phyloP scores from a whole-genome alignment of 495 filamentous ascomycete genomes.

The Xylaria scruposa region DNA sequence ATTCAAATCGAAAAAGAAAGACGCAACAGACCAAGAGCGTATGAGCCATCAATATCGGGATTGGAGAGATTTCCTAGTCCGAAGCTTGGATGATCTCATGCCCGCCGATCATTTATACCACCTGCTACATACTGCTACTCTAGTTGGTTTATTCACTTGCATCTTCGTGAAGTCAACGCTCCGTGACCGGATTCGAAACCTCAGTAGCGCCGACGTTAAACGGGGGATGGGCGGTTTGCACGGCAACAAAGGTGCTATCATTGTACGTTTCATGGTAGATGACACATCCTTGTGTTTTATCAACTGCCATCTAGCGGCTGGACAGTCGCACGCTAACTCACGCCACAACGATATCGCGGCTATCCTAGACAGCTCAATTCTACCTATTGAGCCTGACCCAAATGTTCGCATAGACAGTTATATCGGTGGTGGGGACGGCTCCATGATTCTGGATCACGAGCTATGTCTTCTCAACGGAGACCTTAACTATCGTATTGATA shows the following conservation, averaged over 20 bases:
- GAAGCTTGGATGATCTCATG: conserved; percentile 82
- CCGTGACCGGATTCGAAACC: conserved; percentile 73
- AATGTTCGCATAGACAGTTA: conserved; percentile 73
- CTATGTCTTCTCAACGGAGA: conserved; percentile 96
- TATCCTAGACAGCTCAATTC: conserved; percentile 78
- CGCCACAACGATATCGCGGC: conserved; percentile 92
- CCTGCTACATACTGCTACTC: conserved; percentile 83
- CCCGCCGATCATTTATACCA: conserved; percentile 79
- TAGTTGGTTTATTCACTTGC: conserved; percentile 95
- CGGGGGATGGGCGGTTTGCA: conserved; percentile 91
- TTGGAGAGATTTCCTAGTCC: conserved; percentile 87
- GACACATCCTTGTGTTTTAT: conserved; percentile 94
- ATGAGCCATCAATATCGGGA: conserved; percentile 98
- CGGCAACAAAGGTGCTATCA: conserved; percentile 95
- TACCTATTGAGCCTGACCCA: conserved; percentile 71
- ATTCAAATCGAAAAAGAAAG: conserved; percentile 85
- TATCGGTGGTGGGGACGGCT: conserved; percentile 88
- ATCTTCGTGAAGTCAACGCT: conserved; percentile 87
- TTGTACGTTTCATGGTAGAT: conserved; percentile 88
- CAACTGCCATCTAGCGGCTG: conserved; percentile 96
- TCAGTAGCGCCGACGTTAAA: conserved; percentile 85
- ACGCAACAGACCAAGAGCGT: conserved; percentile 85
- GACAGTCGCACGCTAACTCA: conserved; percentile 85
- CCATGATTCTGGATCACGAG: conserved; percentile 96
- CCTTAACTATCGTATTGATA: conserved; percentile 97